These are phyloP conservation scores for Eucalyptus paniculata DNA, from an alignment of 345 rosid genomes.

Conservation along the genomic window DNA sequence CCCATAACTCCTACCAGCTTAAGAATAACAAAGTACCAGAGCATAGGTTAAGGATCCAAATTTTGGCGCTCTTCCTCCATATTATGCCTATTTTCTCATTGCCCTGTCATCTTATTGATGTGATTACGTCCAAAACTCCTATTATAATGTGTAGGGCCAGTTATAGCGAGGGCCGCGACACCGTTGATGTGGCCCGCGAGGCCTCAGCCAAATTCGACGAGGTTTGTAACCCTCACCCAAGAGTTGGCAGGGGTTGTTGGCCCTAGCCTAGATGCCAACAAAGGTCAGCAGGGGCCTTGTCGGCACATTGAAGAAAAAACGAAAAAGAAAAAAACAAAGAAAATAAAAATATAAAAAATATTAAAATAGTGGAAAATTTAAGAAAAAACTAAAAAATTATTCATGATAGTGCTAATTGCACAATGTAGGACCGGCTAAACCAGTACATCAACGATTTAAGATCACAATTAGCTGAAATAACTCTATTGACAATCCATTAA, in stretches of 20 bases:
- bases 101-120: neutral
- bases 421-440: no score
- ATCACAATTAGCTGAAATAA: neutral
- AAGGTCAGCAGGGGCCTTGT: neutral
- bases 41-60: neutral
- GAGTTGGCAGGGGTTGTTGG: neutral
- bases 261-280: neutral
- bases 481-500: neutral
- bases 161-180: neutral
- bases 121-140: neutral
- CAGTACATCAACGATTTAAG: no score
- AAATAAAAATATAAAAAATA: no score
- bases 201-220: no score
- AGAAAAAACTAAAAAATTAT: no score
- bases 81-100: neutral
- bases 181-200: rapidly evolving
- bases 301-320: neutral
- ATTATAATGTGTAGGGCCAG: no score
- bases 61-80: neutral
- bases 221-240: neutral
- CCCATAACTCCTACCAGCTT: neutral
- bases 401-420: no score
- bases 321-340: no score
- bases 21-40: neutral
- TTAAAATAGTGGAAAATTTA: no score